phyloP scores from a whole-genome alignment of 352 stramenopile genomes.

The Phytophthora sp. region DNA sequence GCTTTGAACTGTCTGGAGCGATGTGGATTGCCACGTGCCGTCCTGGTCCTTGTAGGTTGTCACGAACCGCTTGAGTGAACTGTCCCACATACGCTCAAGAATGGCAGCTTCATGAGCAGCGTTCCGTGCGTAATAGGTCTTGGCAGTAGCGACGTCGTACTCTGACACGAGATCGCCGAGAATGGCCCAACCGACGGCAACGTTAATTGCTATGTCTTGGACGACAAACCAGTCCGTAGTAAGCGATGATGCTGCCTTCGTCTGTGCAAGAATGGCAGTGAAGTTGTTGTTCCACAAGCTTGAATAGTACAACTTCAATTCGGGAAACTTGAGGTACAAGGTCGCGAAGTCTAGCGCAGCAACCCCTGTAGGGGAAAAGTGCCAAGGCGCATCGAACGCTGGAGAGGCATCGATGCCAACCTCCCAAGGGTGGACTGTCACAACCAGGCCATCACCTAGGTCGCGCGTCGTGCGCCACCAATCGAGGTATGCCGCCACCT shows the following conservation, averaged over 20 bases:
- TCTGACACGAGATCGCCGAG: slow-evolving; percentile 16
- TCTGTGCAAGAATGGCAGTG: slow-evolving; percentile 21
- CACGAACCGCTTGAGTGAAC: slow-evolving; percentile 19
- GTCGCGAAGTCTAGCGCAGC: slow-evolving; percentile 15
- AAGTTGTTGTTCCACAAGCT: slow-evolving; percentile 30
- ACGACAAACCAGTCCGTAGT: slow-evolving; percentile 27
- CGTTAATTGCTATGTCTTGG: slow-evolving; percentile 32
- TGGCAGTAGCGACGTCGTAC: slow-evolving; percentile 17
- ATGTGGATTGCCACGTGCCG: slow-evolving; percentile 29
- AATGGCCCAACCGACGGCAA: slow-evolving; percentile 23
- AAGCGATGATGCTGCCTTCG: slow-evolving; percentile 18
- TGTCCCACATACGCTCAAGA: slow-evolving; percentile 19
- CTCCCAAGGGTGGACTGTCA: slow-evolving; percentile 25
- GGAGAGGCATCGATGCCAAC: slow-evolving; percentile 20
- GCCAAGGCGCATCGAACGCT: slow-evolving; percentile 20
- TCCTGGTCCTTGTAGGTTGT: slow-evolving; percentile 32
- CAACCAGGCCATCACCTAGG: slow-evolving; percentile 18
- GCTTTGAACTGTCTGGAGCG: slow-evolving; percentile 20
- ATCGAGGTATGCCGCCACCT: slow-evolving; percentile 22
- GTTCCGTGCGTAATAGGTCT: slow-evolving; percentile 24
- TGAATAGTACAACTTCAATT: slow-evolving; percentile 25
- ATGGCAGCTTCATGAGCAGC: slow-evolving; percentile 21
- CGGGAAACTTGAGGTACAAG: slow-evolving; percentile 26
- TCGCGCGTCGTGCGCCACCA: slow-evolving; percentile 26
- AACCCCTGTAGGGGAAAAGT: slow-evolving; percentile 9